Conservation (phyloP, 805 yeast genomes). For the Kodamaea kaohsiungensis region DNA sequence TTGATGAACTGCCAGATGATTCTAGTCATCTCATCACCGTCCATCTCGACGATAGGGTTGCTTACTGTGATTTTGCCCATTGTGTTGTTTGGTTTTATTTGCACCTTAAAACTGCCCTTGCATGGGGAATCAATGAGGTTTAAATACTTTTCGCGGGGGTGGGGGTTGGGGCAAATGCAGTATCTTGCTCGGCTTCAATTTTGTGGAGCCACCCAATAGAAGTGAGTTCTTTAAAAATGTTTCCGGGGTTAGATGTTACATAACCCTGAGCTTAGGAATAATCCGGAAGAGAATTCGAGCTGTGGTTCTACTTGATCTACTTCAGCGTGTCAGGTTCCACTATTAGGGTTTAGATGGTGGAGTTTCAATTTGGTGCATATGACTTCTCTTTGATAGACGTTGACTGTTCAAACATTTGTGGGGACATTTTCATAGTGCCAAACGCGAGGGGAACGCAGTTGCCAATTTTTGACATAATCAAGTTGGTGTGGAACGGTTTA, state of each 20-base stretch:
- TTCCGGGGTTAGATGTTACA: not conserved
- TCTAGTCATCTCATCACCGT: constrained; percentile 87
- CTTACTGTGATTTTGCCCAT: constrained; percentile 62
- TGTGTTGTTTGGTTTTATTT: not conserved
- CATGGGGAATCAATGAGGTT: constrained; percentile 1
- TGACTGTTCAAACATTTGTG: not conserved
- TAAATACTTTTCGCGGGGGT: constrained; percentile 4
- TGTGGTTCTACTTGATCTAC: not conserved
- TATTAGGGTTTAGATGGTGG: no score
- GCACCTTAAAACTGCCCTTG: not conserved
- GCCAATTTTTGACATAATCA: not conserved
- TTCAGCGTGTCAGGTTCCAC: no score
- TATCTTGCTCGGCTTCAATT: not conserved
- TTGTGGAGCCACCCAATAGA: not conserved
- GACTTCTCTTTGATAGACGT: not conserved
- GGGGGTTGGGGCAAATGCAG: not conserved
- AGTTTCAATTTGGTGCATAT: not conserved
- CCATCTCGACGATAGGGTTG: constrained; percentile 75
- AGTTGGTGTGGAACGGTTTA: not conserved
- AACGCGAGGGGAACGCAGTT: not conserved
- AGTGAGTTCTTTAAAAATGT: not conserved
- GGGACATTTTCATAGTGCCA: not conserved
- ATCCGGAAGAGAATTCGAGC: not conserved
- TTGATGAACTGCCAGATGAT: constrained; percentile 80
- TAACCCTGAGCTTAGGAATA: not conserved